Evolutionary conservation across 108 stramenopile genomes (phyloP), one percentile per base, ranked within the genome.

Genomic region (Nitzschia putrida): DNA sequence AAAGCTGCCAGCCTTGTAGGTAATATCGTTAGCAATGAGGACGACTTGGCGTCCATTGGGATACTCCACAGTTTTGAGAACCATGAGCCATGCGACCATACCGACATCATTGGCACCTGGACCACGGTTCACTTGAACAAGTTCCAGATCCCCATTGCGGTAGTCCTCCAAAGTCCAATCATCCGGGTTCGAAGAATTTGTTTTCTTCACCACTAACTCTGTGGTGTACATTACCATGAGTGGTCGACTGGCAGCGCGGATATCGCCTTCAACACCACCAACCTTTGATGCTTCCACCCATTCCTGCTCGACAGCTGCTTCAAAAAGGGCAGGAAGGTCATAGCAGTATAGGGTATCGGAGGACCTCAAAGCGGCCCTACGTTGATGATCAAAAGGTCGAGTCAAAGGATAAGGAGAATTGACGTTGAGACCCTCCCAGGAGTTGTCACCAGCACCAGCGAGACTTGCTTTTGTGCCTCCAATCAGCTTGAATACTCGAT

Each of bases 1-100:
- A 74, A 99, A 99, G 51, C 96, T 97, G 45, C 99, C 99, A 25
- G 97, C 97, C 71, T 95, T 88, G 80, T 85, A 75, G 20, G 98
- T 99, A 69, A 99, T 98, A 68, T 99, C 99, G 73, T 99, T 99
- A 44, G 98, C 97, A 80, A 99, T 97, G 71, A 99, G 61, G n/a
- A 99, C 94, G 21, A 98, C 67, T 83, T 98, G 92, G 16, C 99
- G 90, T 40, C 50, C 55, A 53, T 85, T 88, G 4, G 96, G 97
- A 80, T 96, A 98, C 73, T 99, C 97, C 6, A 97, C 94, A 26
- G 99, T 98, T 61, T 85, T 85, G n/a, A 99, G 72, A 47, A 81
- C 86, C 80, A 98, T 83, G 43, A 92, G 83, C 99, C 99, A 99
- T 11, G 98, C 99, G 43, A 99, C 98, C 99, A 99, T 99, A 56